phyloP scores from a whole-genome alignment of 140 eudicot species.

The Stevia rebaudiana region DNA sequence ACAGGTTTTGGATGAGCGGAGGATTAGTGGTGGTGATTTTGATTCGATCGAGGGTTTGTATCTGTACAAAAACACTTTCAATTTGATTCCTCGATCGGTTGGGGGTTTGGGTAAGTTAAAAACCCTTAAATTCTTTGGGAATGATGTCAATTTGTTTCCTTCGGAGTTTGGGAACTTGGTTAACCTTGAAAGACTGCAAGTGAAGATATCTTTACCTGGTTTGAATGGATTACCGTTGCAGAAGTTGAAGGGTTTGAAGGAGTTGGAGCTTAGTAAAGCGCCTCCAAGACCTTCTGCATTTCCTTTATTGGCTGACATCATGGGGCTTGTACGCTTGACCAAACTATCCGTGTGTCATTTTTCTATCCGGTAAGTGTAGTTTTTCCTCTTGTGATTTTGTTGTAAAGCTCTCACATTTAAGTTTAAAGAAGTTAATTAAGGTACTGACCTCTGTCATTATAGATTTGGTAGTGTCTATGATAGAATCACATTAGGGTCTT shows the following conservation, averaged over 20 bases:
- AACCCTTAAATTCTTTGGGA: constrained; percentile 69
- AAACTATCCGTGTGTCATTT: constrained; percentile 82
- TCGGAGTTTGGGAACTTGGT: constrained; percentile 55
- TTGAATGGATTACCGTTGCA: constrained; percentile 50
- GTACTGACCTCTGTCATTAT: background rate
- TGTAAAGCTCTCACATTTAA: background rate
- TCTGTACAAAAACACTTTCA: constrained; percentile 58
- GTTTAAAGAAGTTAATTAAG: background rate
- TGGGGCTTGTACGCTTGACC: constrained; percentile 62
- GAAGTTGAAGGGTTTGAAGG: constrained; percentile 68
- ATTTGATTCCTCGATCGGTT: constrained; percentile 66
- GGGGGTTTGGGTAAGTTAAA: constrained; percentile 54
- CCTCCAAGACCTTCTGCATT: constrained; percentile 69
- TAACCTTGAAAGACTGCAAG: constrained; percentile 60
- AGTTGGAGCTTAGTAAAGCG: constrained; percentile 69
- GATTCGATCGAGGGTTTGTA: constrained; percentile 44
- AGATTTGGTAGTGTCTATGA: too few species aligned
- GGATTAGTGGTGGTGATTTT: constrained; percentile 10
- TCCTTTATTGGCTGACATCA: constrained; percentile 62
- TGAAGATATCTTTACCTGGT: constrained; percentile 57
- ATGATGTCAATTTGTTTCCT: constrained; percentile 75
- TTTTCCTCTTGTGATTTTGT: background rate
- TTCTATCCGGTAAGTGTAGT: constrained; percentile 53
- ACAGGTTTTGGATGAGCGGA: constrained; percentile 26
- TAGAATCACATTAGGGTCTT: constrained; percentile 1